Evolutionary conservation across 73 alveolate genomes (phyloP), one percentile per base, ranked within the genome.

Genomic region (Stentor coeruleus): DNA sequence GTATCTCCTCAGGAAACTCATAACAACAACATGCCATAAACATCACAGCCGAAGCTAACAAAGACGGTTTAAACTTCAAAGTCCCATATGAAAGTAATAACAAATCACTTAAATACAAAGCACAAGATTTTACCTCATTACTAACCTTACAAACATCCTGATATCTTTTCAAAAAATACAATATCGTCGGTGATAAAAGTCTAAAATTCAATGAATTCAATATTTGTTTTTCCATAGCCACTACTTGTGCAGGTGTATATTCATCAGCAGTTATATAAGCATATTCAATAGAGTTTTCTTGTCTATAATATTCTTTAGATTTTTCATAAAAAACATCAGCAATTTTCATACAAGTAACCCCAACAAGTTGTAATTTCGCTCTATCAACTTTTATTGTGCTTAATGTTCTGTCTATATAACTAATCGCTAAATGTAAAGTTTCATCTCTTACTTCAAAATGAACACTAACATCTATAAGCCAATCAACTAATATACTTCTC

Each of bases 391-490:
- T 86, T 89, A 86, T 58, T 30, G 42, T 59, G 33, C 96, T 55
- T 77, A 97, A 85, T 39, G 90, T 88, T 75, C 98, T 85, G 80
- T 97, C 98, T 26, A 96, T 90, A 42, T 88, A 91, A 37, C 87
- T 86, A 3, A 91, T 83, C 2, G 98, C 92, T 81, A 92, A 88
- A 82, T 93, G 98, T 38, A 97, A 91, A 33, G 99, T 97, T 76
- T 97, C 99, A 86, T 89, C 95, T 73, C 91, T 89, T 49, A 93
- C 92, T 75, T 93, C 97, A 73, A 97, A 97, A 85, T 97, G 98
- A 74, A 92, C 93, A 58, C 95, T 90, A 41, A 97, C 99, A 93
- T 97, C 99, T 35, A 93, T 93, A 55, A 97, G 87, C 99, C 99
- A 97, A 85, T 97, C 99, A 0, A 97, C 93, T 28, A 97, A 85